phyloP scores from a whole-genome alignment of 2,329 filamentous ascomycete genomes.

The Trichothecium roseum region DNA sequence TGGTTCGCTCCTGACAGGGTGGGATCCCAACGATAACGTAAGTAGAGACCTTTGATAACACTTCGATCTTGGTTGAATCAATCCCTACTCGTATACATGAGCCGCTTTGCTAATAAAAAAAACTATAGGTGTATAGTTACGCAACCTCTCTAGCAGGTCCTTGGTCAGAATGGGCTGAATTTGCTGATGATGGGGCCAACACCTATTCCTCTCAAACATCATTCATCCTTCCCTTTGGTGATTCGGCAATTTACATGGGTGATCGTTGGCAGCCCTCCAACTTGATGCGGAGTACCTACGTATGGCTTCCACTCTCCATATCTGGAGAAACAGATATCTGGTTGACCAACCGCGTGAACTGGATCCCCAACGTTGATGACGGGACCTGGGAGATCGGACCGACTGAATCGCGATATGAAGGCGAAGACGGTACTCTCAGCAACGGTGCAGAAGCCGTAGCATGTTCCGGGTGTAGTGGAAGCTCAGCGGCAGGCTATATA shows the following conservation, averaged over 20 bases:
- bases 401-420: conserved; percentile 38
- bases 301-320: conserved; percentile 52
- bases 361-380: conserved; percentile 34
- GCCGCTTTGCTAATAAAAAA: neutral
- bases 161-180: conserved; percentile 51
- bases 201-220: conserved; percentile 53
- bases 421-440: conserved; percentile 33
- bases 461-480: conserved; percentile 42
- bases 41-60: conserved; percentile 3
- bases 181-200: conserved; percentile 42
- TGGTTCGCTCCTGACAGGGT: conserved; percentile 44
- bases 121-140: conserved; percentile 37
- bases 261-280: conserved; percentile 56
- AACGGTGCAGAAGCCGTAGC: conserved; percentile 32
- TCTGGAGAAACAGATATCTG: conserved; percentile 35
- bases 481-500: conserved; percentile 40
- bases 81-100: neutral
- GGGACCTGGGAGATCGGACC: conserved; percentile 34
- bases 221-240: conserved; percentile 38
- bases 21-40: conserved; percentile 54
- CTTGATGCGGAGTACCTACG: conserved; percentile 49
- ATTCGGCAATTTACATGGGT: conserved; percentile 49
- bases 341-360: conserved; percentile 42
- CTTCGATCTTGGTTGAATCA: neutral
- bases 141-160: conserved; percentile 45